phyloP scores from a whole-genome alignment of 768 basidiomycete genomes.

The Tylopilus vinaceipallidus region DNA sequence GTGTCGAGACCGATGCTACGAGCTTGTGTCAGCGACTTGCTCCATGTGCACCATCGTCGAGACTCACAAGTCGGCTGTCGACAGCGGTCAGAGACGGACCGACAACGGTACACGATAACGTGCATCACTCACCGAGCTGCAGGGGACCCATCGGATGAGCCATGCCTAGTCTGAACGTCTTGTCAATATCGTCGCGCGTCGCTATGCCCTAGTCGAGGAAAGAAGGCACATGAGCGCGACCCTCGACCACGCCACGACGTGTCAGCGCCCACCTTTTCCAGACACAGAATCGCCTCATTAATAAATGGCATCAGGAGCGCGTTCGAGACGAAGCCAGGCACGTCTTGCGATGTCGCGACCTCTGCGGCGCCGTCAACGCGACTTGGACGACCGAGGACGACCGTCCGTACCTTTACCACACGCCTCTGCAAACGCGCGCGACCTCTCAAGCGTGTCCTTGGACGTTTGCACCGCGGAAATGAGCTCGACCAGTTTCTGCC shows the following conservation, averaged over 20 bases:
- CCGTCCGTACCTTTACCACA: slow-evolving; percentile 75
- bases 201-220: slow-evolving; percentile 76
- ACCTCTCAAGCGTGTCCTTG: slow-evolving; percentile 66
- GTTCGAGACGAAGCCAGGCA: slow-evolving; percentile 94
- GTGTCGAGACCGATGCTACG: slow-evolving; percentile 94
- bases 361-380: slow-evolving; percentile 42
- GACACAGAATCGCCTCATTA: slow-evolving; percentile 93
- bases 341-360: slow-evolving; percentile 87
- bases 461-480: slow-evolving; percentile 93
- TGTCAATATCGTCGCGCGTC: slow-evolving; percentile 92
- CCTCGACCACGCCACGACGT: too few species aligned
- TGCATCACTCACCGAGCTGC: slow-evolving; percentile 62
- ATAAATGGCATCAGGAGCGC: slow-evolving; percentile 96
- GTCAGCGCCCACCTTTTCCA: slow-evolving; percentile 69
- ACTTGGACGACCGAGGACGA: neutral
- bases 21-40: neutral
- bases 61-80: slow-evolving; percentile 33
- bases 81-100: slow-evolving; percentile 1
- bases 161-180: slow-evolving; percentile 91
- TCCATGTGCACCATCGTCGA: neutral
- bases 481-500: slow-evolving; percentile 89
- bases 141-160: slow-evolving; percentile 94
- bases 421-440: slow-evolving; percentile 78
- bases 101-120: neutral
- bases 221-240: neutral